Conservation (phyloP, 164 flowering plant genomes). For the Platanus orientalis region DNA sequence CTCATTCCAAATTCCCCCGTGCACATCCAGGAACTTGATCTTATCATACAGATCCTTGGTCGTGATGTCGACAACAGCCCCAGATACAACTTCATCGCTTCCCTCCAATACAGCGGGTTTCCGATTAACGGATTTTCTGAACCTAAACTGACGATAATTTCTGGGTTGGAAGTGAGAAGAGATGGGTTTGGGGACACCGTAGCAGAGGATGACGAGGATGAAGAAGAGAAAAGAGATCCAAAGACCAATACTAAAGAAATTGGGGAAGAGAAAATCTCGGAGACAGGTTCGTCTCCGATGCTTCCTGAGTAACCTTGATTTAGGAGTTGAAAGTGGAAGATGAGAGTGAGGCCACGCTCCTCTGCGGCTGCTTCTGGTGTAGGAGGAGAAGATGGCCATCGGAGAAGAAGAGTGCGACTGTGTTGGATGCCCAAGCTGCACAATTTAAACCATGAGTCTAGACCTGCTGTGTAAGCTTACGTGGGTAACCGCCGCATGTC, state of each 20-base stretch:
- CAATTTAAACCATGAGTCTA: too few relatives aligned
- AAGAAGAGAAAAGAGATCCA: slow-evolving; percentile 61
- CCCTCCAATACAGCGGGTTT: slow-evolving; percentile 13
- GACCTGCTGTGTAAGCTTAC: too few relatives aligned
- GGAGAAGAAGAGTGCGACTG: too few relatives aligned
- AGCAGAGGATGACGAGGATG: slow-evolving; percentile 42
- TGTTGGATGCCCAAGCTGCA: too few relatives aligned
- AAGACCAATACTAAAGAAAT: slow-evolving; percentile 70
- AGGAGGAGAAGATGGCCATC: slow-evolving; percentile 10
- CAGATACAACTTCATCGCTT: slow-evolving; percentile 16
- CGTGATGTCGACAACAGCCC: slow-evolving; percentile 69
- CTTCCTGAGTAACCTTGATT: slow-evolving; percentile 47
- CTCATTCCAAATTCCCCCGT: slow-evolving; percentile 96
- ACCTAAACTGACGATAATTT: slow-evolving; percentile 1
- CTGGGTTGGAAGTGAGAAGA: slow-evolving; percentile 33
- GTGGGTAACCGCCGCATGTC: too few relatives aligned
- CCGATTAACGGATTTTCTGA: slow-evolving; percentile 20
- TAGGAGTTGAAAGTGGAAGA: slow-evolving; percentile 34
- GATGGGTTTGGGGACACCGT: slow-evolving; percentile 52
- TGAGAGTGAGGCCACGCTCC: slow-evolving; percentile 36
- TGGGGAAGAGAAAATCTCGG: slow-evolving; percentile 49
- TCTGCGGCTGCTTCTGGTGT: slow-evolving; percentile 11
- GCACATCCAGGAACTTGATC: slow-evolving; percentile 73
- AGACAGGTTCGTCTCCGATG: slow-evolving; percentile 44
- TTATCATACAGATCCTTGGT: slow-evolving; percentile 84